These are phyloP conservation scores for Calocybe cyanea DNA, from an alignment of 768 basidiomycete genomes.

Conservation along the genomic window DNA sequence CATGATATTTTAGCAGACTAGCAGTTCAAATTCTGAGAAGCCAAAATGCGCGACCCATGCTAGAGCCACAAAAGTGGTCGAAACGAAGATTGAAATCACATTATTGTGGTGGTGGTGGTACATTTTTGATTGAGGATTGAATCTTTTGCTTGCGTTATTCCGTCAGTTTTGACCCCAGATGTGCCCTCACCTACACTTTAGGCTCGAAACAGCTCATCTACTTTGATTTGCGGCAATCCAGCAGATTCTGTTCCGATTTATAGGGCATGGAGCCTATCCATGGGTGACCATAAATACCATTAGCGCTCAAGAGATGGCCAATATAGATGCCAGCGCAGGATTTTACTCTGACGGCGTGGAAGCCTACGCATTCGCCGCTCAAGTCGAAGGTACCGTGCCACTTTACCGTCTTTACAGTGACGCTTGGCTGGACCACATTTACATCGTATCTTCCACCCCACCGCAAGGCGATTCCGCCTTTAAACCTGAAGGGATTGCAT, in stretches of 20 bases:
- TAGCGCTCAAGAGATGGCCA: conserved; percentile 8
- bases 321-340: conserved; percentile 11
- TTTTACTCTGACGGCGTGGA: conserved; percentile 13
- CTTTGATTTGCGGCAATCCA: conserved; percentile 10
- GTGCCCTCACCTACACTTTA: too few species aligned
- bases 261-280: background rate
- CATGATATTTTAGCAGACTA: too few species aligned
- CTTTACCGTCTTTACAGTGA: conserved; percentile 18
- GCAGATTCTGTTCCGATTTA: conserved; percentile 7
- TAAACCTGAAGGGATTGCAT: conserved; percentile 14
- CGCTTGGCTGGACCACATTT: conserved; percentile 17
- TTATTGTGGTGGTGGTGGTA: too few species aligned
- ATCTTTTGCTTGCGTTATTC: too few species aligned
- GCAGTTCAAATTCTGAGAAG: background rate
- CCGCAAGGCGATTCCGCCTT: conserved; percentile 14
- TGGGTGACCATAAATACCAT: conserved; percentile 15
- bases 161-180: too few species aligned
- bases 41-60: too few species aligned
- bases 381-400: conserved; percentile 11
- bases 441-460: conserved; percentile 13
- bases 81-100: too few species aligned
- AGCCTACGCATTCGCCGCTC: conserved; percentile 12
- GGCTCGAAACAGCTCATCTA: background rate
- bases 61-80: too few species aligned
- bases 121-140: too few species aligned